Conservation (phyloP, 2,329 filamentous ascomycete species). For the Teratosphaeria viscida region DNA sequence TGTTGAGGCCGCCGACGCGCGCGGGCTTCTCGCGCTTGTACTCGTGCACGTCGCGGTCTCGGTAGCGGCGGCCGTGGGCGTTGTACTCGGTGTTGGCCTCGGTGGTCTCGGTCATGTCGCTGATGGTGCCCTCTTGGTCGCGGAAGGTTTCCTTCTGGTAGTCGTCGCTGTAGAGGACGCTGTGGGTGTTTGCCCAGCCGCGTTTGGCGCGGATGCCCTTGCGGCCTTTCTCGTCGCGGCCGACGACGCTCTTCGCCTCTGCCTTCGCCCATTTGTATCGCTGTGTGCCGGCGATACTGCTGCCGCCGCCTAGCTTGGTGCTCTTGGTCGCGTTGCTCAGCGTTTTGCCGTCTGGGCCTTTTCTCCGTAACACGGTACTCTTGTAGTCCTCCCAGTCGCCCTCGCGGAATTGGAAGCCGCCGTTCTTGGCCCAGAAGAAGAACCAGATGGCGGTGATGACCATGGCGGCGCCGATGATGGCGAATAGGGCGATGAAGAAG, state of each 20-base stretch:
- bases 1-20: constrained; percentile 80
- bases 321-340: constrained; percentile 71
- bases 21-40: constrained; percentile 84
- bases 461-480: constrained; percentile 66
- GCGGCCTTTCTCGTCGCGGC: constrained; percentile 35
- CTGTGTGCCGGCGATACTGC: constrained; percentile 58
- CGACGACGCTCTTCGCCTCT: constrained; percentile 29
- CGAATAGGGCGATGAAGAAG: constrained; percentile 77
- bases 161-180: constrained; percentile 34
- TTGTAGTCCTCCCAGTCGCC: constrained; percentile 99
- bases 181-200: constrained; percentile 33
- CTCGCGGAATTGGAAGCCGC: constrained; percentile 77
- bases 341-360: constrained; percentile 79
- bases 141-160: constrained; percentile 27
- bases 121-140: constrained; percentile 14
- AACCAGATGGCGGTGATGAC: constrained; percentile 80
- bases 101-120: constrained; percentile 24
- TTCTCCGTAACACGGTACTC: constrained; percentile 77
- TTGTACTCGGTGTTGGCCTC: constrained; percentile 14
- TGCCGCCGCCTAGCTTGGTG: constrained; percentile 79
- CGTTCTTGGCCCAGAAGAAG: constrained; percentile 97
- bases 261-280: constrained; percentile 35
- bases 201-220: constrained; percentile 27
- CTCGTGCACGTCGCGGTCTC: constrained; percentile 57
- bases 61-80: constrained; percentile 37